A percentile compares a stretch with the other conserved stretches of the same genome.
Evolutionary conservation across 495 filamentous ascomycete species (phyloP).

Genomic region (Aspergillus bridgeri): DNA sequence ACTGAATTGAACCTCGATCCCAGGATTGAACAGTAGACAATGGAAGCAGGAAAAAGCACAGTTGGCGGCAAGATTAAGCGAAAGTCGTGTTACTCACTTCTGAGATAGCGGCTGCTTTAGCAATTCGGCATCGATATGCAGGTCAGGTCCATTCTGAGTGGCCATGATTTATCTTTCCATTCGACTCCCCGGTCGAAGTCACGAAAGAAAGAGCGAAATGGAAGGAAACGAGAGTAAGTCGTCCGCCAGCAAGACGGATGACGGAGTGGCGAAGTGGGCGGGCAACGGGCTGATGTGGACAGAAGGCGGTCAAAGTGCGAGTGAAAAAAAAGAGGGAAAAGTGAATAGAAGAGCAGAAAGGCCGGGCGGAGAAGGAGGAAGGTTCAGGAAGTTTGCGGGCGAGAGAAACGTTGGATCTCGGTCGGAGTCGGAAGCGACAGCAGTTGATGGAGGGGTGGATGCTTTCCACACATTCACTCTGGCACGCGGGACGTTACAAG

Average conservation of each 20-base stretch:
- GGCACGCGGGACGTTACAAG: not conserved
- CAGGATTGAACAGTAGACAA: not conserved
- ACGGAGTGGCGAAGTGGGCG: conserved; percentile 5
- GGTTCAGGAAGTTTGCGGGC: conserved; percentile 42
- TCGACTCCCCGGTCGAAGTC: conserved; percentile 26
- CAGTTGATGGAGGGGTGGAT: conserved; percentile 8
- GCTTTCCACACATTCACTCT: too few relatives aligned
- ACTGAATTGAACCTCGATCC: not conserved
- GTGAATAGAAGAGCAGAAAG: conserved; percentile 15
- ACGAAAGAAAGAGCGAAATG: conserved; percentile 15
- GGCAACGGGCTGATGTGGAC: not conserved
- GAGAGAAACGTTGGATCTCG: conserved; percentile 34
- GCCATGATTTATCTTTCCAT: conserved; percentile 48
- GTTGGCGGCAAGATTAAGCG: conserved; percentile 5
- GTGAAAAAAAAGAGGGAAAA: conserved; percentile 8
- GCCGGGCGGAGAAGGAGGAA: conserved; percentile 30
- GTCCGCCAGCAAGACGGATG: not conserved
- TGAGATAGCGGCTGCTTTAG: conserved; percentile 47
- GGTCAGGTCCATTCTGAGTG: conserved; percentile 47
- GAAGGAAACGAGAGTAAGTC: not conserved
- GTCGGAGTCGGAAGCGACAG: conserved; percentile 10
- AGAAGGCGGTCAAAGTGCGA: conserved; percentile 9
- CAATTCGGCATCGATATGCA: conserved; percentile 50
- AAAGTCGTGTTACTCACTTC: conserved; percentile 37
- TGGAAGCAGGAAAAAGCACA: conserved; percentile 4